A percentile compares a stretch with the other conserved stretches of the same genome.
Conservation (phyloP, 441 rosid species). For the Macaranga tanarius region DNA sequence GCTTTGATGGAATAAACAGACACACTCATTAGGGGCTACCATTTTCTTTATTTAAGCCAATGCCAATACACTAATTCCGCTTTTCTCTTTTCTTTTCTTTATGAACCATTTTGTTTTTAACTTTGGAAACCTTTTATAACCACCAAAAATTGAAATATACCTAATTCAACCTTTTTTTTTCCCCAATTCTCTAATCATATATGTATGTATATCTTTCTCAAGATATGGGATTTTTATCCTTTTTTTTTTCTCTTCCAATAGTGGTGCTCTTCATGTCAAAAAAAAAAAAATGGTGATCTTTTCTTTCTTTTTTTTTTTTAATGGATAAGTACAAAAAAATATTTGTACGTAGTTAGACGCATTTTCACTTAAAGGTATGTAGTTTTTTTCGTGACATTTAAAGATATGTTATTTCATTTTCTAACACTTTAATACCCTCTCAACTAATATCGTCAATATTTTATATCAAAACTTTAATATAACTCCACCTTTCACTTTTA, state of each 20-base stretch:
- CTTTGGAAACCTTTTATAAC: constrained; percentile 41
- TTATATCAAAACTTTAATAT: no score
- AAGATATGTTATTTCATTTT: no score
- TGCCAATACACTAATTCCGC: constrained; percentile 6
- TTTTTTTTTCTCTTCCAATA: constrained; percentile 20
- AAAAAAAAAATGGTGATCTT: no score
- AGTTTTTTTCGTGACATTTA: no score
- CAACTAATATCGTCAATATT: no score
- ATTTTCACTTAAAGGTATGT: no score
- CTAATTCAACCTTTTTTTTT: constrained; percentile 29
- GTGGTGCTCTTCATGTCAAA: no score
- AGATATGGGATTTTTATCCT: constrained; percentile 22
- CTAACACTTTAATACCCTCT: no score
- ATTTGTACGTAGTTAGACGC: no score
- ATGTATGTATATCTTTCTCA: constrained; percentile 19
- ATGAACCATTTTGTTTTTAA: constrained; percentile 20
- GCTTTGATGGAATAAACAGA: constrained; percentile 30
- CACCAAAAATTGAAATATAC: constrained; percentile 27
- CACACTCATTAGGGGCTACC: constrained; percentile 35
- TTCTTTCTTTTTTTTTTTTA: not conserved
- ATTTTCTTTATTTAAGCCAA: constrained; percentile 26
- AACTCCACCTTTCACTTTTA: no score
- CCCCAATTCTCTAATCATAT: constrained; percentile 30
- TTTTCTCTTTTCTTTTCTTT: constrained; percentile 16
- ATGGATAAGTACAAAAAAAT: no score